These are phyloP conservation scores for Mycena crocata DNA, from an alignment of 768 basidiomycete species.

Conservation along the genomic window DNA sequence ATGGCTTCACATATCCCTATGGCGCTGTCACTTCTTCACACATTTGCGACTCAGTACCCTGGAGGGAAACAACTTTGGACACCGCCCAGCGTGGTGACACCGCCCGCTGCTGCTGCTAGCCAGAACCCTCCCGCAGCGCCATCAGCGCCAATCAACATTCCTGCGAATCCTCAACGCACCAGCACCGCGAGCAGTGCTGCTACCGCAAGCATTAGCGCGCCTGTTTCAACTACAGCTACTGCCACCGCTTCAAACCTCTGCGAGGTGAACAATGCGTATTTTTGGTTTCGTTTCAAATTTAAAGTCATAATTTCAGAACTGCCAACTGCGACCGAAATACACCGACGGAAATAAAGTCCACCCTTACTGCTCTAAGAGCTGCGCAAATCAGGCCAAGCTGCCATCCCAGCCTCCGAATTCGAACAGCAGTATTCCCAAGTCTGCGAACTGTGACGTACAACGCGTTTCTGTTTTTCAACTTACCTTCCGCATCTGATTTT, in stretches of 20 bases:
- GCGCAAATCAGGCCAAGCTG: constrained; percentile 59
- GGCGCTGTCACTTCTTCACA: constrained; percentile 56
- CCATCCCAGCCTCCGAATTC: constrained; percentile 28
- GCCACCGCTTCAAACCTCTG: constrained; percentile 56
- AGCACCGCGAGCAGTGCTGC: constrained; percentile 39
- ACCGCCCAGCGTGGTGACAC: constrained; percentile 30
- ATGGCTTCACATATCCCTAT: constrained; percentile 60
- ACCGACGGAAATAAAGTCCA: constrained; percentile 67
- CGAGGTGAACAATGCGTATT: constrained; percentile 51
- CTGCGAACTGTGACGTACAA: constrained; percentile 65
- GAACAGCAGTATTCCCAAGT: constrained; percentile 39
- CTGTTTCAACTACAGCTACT: constrained; percentile 40
- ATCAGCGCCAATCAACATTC: constrained; percentile 46
- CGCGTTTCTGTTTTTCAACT: background rate
- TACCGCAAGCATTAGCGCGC: constrained; percentile 38
- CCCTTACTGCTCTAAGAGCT: constrained; percentile 69
- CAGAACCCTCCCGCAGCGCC: constrained; percentile 38
- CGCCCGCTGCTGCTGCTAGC: constrained; percentile 38
- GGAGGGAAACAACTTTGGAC: constrained; percentile 46
- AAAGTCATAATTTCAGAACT: constrained; percentile 52
- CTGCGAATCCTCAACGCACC: constrained; percentile 40
- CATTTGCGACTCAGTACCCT: constrained; percentile 51
- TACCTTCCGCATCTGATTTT: constrained; percentile 15
- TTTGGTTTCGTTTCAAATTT: constrained; percentile 5
- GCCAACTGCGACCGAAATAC: constrained; percentile 66